A percentile compares a stretch with the other conserved stretches of the same genome.
Conservation (phyloP, 768 basidiomycete genomes). For the Gyrodon lividus region DNA sequence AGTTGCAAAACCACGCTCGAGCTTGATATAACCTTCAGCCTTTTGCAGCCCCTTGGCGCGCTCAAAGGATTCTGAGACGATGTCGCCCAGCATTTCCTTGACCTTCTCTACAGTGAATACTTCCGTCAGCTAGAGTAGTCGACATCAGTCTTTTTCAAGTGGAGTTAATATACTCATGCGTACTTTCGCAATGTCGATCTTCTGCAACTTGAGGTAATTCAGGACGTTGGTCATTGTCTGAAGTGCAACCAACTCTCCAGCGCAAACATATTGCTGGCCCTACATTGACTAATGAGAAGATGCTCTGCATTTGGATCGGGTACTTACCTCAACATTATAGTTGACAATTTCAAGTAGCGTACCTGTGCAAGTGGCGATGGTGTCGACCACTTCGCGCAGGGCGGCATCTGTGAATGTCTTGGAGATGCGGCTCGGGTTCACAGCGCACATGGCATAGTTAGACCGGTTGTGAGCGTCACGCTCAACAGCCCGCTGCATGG, state of each 20-base stretch:
- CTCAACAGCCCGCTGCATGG: conserved; percentile 99
- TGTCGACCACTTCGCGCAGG: conserved; percentile 95
- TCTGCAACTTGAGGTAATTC: conserved; percentile 95
- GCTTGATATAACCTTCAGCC: conserved; percentile 83
- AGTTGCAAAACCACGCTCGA: conserved; percentile 96
- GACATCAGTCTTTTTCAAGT: not conserved
- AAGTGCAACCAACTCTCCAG: conserved; percentile 90
- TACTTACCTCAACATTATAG: conserved; percentile 82
- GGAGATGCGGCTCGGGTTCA: conserved; percentile 94
- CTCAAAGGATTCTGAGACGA: conserved; percentile 78
- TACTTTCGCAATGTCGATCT: conserved; percentile 89
- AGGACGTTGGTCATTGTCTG: conserved; percentile 95
- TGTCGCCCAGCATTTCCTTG: conserved; percentile 92
- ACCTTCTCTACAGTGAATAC: conserved; percentile 89
- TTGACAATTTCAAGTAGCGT: conserved; percentile 97
- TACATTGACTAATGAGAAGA: conserved; percentile 32
- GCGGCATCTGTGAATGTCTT: conserved; percentile 93
- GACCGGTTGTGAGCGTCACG: conserved; percentile 91
- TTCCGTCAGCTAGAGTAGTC: conserved; percentile 68
- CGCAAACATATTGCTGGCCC: conserved; percentile 99
- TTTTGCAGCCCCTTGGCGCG: conserved; percentile 77
- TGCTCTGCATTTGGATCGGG: not conserved
- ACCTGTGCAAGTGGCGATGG: conserved; percentile 72
- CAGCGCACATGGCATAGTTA: conserved; percentile 99
- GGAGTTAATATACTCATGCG: not conserved